These are phyloP conservation scores for Colletotrichum endophyticum DNA, from an alignment of 2,329 filamentous ascomycete species.

Conservation along the genomic window DNA sequence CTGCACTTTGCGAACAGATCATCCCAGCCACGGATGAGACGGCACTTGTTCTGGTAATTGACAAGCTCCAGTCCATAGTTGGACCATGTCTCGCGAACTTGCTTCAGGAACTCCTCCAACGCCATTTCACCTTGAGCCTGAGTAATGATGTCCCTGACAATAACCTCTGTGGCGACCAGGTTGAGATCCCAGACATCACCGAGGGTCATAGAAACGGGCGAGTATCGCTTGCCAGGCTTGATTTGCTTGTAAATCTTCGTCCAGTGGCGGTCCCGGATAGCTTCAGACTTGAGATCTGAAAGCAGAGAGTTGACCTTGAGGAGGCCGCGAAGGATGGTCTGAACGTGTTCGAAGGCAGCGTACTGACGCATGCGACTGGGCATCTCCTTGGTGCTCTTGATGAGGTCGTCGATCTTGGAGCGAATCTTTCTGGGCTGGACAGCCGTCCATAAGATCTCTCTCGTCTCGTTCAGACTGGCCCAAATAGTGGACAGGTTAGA, in stretches of 20 bases:
- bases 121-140: slow-evolving; percentile 99
- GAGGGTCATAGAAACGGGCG: slow-evolving; percentile 91
- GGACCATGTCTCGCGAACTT: slow-evolving; percentile 96
- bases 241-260: slow-evolving; percentile 96
- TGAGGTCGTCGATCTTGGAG: slow-evolving; percentile 84
- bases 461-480: slow-evolving; percentile 92
- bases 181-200: slow-evolving; percentile 99
- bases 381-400: slow-evolving; percentile 99
- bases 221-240: slow-evolving; percentile 92
- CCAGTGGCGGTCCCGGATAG: slow-evolving; percentile 96
- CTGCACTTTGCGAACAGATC: slow-evolving; percentile 98
- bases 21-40: slow-evolving; percentile 96
- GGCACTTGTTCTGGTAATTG: slow-evolving; percentile 97
- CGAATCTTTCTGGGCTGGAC: slow-evolving; percentile 94
- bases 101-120: slow-evolving; percentile 94
- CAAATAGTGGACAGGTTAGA: slow-evolving; percentile 94
- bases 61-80: slow-evolving; percentile 94
- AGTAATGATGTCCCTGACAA: slow-evolving; percentile 91
- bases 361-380: slow-evolving; percentile 99
- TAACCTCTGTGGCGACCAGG: slow-evolving; percentile 81
- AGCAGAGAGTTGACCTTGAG: slow-evolving; percentile 91
- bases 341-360: slow-evolving; percentile 98
- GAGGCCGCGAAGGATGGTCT: slow-evolving; percentile 84
- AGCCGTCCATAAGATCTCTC: slow-evolving; percentile 92
- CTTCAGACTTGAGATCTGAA: slow-evolving; percentile 92